Evolutionary conservation across 2,329 filamentous ascomycete genomes (phyloP), one percentile per base, ranked within the genome.

Genomic region (Septoria linicola): DNA sequence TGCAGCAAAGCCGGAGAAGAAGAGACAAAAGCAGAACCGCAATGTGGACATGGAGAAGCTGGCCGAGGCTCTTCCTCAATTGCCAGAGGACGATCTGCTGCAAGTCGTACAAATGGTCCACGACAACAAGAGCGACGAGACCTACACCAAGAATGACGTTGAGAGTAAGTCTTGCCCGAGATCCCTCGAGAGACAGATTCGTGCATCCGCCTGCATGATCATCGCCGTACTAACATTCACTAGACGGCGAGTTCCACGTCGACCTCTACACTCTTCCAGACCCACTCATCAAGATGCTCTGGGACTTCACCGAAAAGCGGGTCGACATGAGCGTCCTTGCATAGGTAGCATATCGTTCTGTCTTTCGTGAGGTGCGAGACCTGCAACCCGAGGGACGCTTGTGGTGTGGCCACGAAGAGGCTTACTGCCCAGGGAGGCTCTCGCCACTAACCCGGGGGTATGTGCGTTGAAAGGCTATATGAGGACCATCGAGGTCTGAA

Each of bases 211-310:
- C 11, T 25, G 20, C 11, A 42, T 39, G 51, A 46, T 10, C n/a
- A 27, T 31, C 35, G 8, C n/a, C 4, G 34, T 19, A 47, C 54
- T 59, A 27, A 59, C 47, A 41, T 41, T 25, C 6, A 11, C 42
- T 65, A 88, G 90, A 91, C 66, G 93, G 93, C 66, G 93, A 99
- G 74, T 99, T 99, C 75, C 93, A 96, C 55, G 92, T 99, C 62
- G 93, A 99, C 67, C 80, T 99, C 52, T 97, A 96, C 75, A 97
- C 93, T n/a, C 83, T 99, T 59, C 91, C 93, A 1, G 93, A 97
- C 60, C 74, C 76, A 21, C 79, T 97, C 31, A 87, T 93, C 68
- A 95, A 93, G 72, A 90, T 89, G 83, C 84, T 99, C 54, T 97
- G 92, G 92, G 92, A 96, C 55, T 95, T 93, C 68, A 82, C 82